Evolutionary conservation across 164 flowering plant species (phyloP), one percentile per base, ranked within the genome.

Genomic region (Stephania yunnanensis): DNA sequence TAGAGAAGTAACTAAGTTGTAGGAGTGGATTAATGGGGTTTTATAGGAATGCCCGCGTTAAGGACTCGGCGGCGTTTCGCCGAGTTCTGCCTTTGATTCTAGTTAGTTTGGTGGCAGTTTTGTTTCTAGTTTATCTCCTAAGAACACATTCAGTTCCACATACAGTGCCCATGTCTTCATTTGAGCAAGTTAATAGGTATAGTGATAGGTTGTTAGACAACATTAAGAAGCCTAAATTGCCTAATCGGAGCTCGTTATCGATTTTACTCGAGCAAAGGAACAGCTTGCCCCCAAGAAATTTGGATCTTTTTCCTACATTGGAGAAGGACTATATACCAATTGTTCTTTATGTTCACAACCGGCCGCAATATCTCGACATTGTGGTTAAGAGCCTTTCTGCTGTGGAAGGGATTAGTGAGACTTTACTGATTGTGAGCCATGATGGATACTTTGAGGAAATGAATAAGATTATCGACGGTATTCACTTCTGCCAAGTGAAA

Each of bases 311-410:
- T 76, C 95, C 97, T 10, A 86, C 44, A 44, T 78, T 95, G 72
- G 83, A 82, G 7, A 84, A 84, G 74, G 85, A 88, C 80, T 94
- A 83, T 79, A 82, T 90, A 65, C 77, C 80, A 19, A 89, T 95
- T 78, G 97, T 93, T 68, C 80, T 95, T n/a, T 95, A 95, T 76
- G 98, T 93, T 67, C 97, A 93, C 82, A 95, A 95, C 73, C 83
- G 97, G 73, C 97, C 98, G 0, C 91, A 93, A 61, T 95, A 95
- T 85, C 89, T 95, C 50, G 66, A 82, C 74, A 82, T 89, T 5
- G 97, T 87, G 46, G 85, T 93, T 11, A 75, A 89, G 71, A 95
- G 95, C 83, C 84, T 95, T 70, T 87, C 97, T 10, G 78, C 66
- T 3, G 98, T 95, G 1, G 85, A 75, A 64, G 97, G 98, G 15